These are phyloP conservation scores for Hygrophorus pudorinus DNA, from an alignment of 768 basidiomycete genomes.

Conservation along the genomic window DNA sequence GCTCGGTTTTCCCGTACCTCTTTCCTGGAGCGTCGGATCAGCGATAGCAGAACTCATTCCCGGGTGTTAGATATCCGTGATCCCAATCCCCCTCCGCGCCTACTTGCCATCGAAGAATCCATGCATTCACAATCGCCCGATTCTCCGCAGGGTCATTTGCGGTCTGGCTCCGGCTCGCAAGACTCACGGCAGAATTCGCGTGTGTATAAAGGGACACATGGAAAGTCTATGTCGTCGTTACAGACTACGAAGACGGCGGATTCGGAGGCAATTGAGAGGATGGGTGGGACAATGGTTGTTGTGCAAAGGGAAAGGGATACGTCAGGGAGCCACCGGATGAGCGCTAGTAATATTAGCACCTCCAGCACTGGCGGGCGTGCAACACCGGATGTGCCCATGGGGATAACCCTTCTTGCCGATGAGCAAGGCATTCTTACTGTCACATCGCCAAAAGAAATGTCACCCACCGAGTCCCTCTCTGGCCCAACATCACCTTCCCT, in stretches of 20 bases:
- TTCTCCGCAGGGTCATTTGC: slow-evolving; percentile 10
- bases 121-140: slow-evolving; percentile 19
- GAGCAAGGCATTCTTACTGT: slow-evolving; percentile 8
- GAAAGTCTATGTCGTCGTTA: slow-evolving; percentile 46
- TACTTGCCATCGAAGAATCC: slow-evolving; percentile 51
- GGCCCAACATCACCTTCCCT: background rate
- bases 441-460: slow-evolving; percentile 26
- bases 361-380: slow-evolving; percentile 3
- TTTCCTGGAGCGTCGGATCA: slow-evolving; percentile 48
- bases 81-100: slow-evolving; percentile 64
- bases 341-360: slow-evolving; percentile 8
- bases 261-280: slow-evolving; percentile 55
- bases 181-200: slow-evolving; percentile 5
- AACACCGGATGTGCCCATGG: background rate
- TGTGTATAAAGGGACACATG: slow-evolving; percentile 24
- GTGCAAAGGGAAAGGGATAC: slow-evolving; percentile 46
- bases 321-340: slow-evolving; percentile 13
- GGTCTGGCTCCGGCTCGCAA: slow-evolving; percentile 4
- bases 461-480: slow-evolving; percentile 4
- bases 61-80: slow-evolving; percentile 53
- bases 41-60: slow-evolving; percentile 19
- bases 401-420: slow-evolving; percentile 6
- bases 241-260: slow-evolving; percentile 53
- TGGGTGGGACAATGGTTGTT: slow-evolving; percentile 56
- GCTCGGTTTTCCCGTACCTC: slow-evolving; percentile 57